Evolutionary conservation across 495 filamentous ascomycete species (phyloP).

Genomic region (Parathielavia appendiculata): DNA sequence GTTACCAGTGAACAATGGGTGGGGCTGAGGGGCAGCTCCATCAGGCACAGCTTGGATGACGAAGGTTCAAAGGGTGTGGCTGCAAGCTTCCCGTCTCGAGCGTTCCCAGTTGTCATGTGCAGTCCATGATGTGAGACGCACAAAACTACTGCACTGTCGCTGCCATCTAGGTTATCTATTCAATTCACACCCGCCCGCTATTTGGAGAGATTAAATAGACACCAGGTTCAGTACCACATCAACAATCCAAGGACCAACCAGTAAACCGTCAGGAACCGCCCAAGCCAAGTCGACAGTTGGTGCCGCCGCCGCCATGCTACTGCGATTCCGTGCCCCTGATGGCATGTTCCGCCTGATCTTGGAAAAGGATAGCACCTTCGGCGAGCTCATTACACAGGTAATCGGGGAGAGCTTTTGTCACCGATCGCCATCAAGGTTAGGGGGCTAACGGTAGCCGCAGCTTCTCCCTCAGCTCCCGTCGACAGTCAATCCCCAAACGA

Average conservation of each 20-base stretch:
- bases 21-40: slow-evolving; percentile 20
- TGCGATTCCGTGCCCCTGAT: slow-evolving; percentile 64
- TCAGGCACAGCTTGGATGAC: slow-evolving; percentile 29
- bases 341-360: slow-evolving; percentile 64
- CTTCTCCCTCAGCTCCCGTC: slow-evolving; percentile 43
- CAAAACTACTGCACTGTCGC: too few species aligned
- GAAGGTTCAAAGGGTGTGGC: slow-evolving; percentile 21
- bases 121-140: too few species aligned
- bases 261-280: background rate
- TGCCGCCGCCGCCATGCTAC: slow-evolving; percentile 48
- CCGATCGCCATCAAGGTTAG: background rate
- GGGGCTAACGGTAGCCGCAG: slow-evolving; percentile 25
- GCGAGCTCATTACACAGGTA: slow-evolving; percentile 49
- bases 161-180: too few species aligned
- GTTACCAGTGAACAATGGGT: background rate
- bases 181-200: too few species aligned
- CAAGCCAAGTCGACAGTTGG: background rate
- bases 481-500: slow-evolving; percentile 65
- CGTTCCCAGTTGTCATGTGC: too few species aligned
- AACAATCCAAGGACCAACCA: background rate
- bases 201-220: too few species aligned
- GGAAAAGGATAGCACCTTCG: slow-evolving; percentile 53
- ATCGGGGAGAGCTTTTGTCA: background rate
- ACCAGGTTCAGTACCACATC: background rate
- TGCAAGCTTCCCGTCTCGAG: background rate